Conservation (phyloP, 2,329 filamentous ascomycete genomes). For the Paramyrothecium roridum region DNA sequence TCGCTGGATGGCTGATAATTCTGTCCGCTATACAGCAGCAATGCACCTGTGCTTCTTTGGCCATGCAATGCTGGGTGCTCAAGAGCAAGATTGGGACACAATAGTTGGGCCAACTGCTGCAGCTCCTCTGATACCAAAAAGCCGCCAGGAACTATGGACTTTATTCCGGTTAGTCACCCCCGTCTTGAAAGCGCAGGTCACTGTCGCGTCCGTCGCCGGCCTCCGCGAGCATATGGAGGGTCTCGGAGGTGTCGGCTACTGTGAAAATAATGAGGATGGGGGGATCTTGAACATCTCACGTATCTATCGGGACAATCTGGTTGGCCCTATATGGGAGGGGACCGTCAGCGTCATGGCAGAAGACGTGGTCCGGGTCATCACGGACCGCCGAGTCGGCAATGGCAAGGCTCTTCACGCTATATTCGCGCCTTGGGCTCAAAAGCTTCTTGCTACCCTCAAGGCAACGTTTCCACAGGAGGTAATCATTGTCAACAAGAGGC, state of each 20-base stretch:
- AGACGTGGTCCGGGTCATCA: not conserved
- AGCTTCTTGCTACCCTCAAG: not conserved
- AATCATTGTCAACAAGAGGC: not conserved
- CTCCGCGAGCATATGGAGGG: conserved; percentile 60
- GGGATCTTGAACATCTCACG: conserved; percentile 65
- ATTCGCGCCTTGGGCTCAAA: not conserved
- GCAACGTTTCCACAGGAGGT: not conserved
- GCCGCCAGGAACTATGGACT: conserved; percentile 15
- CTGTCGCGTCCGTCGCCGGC: conserved; percentile 44
- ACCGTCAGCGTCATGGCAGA: conserved; percentile 32
- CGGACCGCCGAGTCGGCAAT: not conserved
- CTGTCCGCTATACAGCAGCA: conserved; percentile 44
- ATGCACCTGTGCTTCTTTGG: conserved; percentile 12
- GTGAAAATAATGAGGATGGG: conserved; percentile 57
- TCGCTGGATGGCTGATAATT: conserved; percentile 53
- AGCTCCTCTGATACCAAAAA: not conserved
- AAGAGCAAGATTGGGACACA: not conserved
- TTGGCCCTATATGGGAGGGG: conserved; percentile 68
- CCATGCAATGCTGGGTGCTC: not conserved
- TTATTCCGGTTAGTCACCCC: conserved; percentile 58
- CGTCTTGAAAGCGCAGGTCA: conserved; percentile 56
- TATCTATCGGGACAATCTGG: conserved; percentile 61
- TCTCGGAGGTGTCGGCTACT: conserved; percentile 63
- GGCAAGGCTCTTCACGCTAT: not conserved
- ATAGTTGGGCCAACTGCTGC: not conserved